These are phyloP conservation scores for Colletotrichum nymphaeae DNA, from an alignment of 2,329 filamentous ascomycete species.

Conservation along the genomic window DNA sequence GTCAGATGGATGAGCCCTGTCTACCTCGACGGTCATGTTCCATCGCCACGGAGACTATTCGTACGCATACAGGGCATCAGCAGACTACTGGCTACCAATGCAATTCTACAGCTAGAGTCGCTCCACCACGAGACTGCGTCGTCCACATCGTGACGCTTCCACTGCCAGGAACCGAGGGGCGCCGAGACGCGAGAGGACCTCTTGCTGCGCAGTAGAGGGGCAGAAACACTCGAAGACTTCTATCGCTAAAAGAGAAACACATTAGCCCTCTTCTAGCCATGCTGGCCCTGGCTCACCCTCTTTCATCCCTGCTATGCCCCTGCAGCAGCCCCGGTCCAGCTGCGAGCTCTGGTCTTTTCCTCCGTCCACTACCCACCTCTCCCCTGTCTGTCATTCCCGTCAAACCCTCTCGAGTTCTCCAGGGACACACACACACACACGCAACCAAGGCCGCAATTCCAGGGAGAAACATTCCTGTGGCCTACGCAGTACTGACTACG, in stretches of 20 bases:
- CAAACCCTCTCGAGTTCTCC: background rate
- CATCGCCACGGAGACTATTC: background rate
- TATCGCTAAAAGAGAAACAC: constrained; percentile 35
- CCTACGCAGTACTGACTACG: background rate
- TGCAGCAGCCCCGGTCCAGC: constrained; percentile 1
- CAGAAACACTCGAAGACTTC: constrained; percentile 34
- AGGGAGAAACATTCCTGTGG: background rate
- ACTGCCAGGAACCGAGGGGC: background rate
- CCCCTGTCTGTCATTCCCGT: constrained; percentile 1
- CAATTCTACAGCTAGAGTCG: background rate
- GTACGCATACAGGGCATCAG: background rate
- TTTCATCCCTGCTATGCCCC: constrained; percentile 10
- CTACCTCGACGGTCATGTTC: background rate
- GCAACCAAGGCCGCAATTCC: background rate
- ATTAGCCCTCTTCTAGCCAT: constrained; percentile 13
- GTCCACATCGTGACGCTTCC: background rate
- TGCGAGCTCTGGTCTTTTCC: background rate
- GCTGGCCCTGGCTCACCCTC: constrained; percentile 8
- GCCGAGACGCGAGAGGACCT: constrained; percentile 18
- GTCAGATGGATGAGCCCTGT: background rate
- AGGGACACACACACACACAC: background rate
- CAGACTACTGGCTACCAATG: background rate
- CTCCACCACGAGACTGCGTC: background rate
- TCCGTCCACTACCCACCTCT: background rate
- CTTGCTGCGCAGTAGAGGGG: constrained; percentile 13